A percentile compares a stretch with the other conserved stretches of the same genome.
Evolutionary conservation across 2,329 filamentous ascomycete species (phyloP).

Genomic region (Venturia nashicola): DNA sequence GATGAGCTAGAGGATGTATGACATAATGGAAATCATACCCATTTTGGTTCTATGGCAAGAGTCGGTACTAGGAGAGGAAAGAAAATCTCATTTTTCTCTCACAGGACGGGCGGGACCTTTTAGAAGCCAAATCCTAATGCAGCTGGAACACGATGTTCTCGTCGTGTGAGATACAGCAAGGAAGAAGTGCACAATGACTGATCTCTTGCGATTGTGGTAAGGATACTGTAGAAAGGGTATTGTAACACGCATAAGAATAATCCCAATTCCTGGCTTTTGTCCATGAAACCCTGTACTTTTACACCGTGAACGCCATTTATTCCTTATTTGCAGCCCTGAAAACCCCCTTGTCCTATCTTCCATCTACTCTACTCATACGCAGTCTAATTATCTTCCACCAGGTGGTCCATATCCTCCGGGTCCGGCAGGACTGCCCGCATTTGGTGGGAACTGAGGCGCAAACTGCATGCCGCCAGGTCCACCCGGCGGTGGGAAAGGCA

Average conservation of each 20-base stretch:
- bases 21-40: too few species aligned
- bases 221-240: background rate
- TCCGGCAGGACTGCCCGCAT: background rate
- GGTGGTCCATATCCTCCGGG: slow-evolving; percentile 6
- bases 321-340: background rate
- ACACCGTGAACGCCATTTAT: background rate
- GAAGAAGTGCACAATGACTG: background rate
- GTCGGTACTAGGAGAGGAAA: too few species aligned
- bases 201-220: background rate
- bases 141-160: too few species aligned
- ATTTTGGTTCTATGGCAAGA: too few species aligned
- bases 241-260: background rate
- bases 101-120: too few species aligned
- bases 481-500: slow-evolving; percentile 16
- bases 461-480: slow-evolving; percentile 11
- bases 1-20: too few species aligned
- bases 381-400: background rate
- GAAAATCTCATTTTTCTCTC: too few species aligned
- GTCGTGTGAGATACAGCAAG: too few species aligned
- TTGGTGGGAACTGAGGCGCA: slow-evolving; percentile 20
- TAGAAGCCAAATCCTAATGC: too few species aligned
- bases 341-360: background rate
- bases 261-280: background rate
- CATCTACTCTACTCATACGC: background rate
- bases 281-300: background rate